Base-by-base conservation (phyloP, 2,329 filamentous ascomycete genomes). In the Xylariaceae sp. region DNA sequence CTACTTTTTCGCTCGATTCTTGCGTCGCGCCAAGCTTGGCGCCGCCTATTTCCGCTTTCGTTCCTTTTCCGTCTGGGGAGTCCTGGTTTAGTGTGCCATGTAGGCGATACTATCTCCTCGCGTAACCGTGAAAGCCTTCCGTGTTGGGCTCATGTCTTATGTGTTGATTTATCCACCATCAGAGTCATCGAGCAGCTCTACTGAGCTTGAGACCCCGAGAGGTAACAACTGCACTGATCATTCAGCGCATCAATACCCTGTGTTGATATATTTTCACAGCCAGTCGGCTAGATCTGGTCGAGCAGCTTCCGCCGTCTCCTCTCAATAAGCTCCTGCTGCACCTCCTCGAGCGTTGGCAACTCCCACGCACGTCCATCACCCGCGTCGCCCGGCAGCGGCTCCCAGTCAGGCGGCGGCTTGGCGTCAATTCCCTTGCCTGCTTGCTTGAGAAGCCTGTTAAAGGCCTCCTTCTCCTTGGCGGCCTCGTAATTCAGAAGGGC, bases 321-420 rank as follows among this genome's bases (percentile, higher is more conserved):
- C 61, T 96, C 91, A 51, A 99, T 80, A 63, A 99, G 74, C 72
- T 97, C 94, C 67, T 92, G 84, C 72, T 96, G 90, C n/a, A 97
- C 92, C 69, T 97, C 89, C 18, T 95, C 90, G 53, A 90, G 73
- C 5, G 88, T 92, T 8, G 94, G 94, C 65, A 97, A 71, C 58
- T 82, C 83, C 92, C 92, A 96, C 44, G 77, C 80, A 36, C 85
- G 76, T 0, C 92, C 92, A 69, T 96, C 91, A 1, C 91, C 92
- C 2, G 77, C 76, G 72, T 96, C 91, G 0, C 92, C 94, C 0
- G 94, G 94, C 63, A 99, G 73, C 36, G 89, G 80, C 64, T 94
- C 85, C 91, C 92, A 97, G 12, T 80, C 85, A 3, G 82, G 81
- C 15, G 85, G 85, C 1, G 77, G 73, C 54, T 81, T 77, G 19